Percentiles rank a stretch among this genome's conserved stretches.
phyloP scores from a whole-genome alignment of 805 yeast species.

The Metschnikowia shivogae region DNA sequence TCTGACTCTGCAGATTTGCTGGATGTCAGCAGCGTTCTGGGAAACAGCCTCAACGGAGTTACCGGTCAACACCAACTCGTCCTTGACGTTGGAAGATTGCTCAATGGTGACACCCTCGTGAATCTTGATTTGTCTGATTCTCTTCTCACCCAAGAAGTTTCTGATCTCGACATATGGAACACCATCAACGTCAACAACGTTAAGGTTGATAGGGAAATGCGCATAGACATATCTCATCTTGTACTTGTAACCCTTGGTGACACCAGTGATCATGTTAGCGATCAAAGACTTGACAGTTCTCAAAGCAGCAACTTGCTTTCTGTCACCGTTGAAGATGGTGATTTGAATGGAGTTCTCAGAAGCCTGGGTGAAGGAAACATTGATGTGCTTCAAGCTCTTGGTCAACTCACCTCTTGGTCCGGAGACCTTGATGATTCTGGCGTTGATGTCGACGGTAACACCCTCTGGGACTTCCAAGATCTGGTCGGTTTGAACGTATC shows the following conservation, averaged over 20 bases:
- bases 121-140: slow-evolving; percentile 83
- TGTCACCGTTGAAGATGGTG: slow-evolving; percentile 97
- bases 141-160: slow-evolving; percentile 99
- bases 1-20: slow-evolving; percentile 97
- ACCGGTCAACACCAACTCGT: slow-evolving; percentile 89
- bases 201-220: slow-evolving; percentile 99
- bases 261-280: slow-evolving; percentile 95
- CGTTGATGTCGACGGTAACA: slow-evolving; percentile 84
- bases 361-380: slow-evolving; percentile 86
- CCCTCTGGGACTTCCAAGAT: slow-evolving; percentile 84
- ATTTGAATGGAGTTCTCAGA: slow-evolving; percentile 72
- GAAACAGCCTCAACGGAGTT: slow-evolving; percentile 97
- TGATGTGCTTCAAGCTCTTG: slow-evolving; percentile 91
- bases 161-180: slow-evolving; percentile 84
- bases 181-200: slow-evolving; percentile 78
- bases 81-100: slow-evolving; percentile 82
- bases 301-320: slow-evolving; percentile 99
- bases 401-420: slow-evolving; percentile 96
- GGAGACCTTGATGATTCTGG: slow-evolving; percentile 83
- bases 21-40: slow-evolving; percentile 97
- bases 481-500: slow-evolving; percentile 86
- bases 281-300: slow-evolving; percentile 97
- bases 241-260: slow-evolving; percentile 98
- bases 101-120: slow-evolving; percentile 86
- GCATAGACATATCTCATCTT: slow-evolving; percentile 99